Percentiles rank a stretch among this genome's conserved stretches.
These are phyloP conservation scores for Botrytis deweyae DNA, from an alignment of 2,329 filamentous ascomycete species.

Conservation along the genomic window DNA sequence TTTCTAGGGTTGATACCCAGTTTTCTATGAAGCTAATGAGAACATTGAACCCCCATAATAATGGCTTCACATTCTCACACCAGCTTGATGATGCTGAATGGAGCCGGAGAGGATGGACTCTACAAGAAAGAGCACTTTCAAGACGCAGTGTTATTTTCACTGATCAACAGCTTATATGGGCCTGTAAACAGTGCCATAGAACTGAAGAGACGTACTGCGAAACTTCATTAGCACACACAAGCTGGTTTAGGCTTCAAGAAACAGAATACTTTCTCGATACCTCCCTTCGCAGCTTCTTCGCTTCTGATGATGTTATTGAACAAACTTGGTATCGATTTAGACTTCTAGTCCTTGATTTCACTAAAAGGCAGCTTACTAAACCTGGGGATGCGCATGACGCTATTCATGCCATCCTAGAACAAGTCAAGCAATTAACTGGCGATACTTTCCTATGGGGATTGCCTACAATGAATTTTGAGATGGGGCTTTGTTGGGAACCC, in stretches of 20 bases:
- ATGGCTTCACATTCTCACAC: not conserved
- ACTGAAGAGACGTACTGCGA: slow-evolving; percentile 12
- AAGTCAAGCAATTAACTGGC: not conserved
- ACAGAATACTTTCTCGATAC: slow-evolving; percentile 1
- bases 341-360: not conserved
- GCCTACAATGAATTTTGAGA: not conserved
- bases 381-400: not conserved
- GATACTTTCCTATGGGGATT: not conserved
- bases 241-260: not conserved
- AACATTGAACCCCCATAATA: not conserved
- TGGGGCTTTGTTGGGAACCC: slow-evolving; percentile 3
- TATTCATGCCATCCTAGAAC: not conserved
- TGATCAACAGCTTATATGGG: slow-evolving; percentile 30
- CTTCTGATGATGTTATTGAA: not conserved
- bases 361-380: not conserved
- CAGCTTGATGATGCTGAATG: not conserved
- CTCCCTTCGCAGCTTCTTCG: not conserved
- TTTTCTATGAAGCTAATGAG: not conserved
- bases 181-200: slow-evolving; percentile 26
- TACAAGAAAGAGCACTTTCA: slow-evolving; percentile 33
- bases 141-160: slow-evolving; percentile 31
- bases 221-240: not conserved
- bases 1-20: not conserved
- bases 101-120: slow-evolving; percentile 29
- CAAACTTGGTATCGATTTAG: not conserved